Evolutionary conservation across 148 eudicot species (phyloP).

Genomic region (Gaultheria prostrata): DNA sequence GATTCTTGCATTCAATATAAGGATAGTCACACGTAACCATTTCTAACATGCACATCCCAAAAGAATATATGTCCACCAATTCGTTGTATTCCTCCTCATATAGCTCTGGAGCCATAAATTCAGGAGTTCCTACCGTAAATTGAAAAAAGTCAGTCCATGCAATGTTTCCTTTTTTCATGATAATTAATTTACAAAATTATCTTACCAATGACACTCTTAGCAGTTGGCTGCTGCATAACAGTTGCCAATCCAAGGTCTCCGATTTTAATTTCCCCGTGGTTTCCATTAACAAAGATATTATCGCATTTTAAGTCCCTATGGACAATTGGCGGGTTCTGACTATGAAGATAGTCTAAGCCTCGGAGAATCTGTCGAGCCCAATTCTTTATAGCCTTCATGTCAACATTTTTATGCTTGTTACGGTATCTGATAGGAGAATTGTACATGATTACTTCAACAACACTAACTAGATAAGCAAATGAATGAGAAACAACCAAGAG

Average conservation of each 20-base stretch:
- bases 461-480: background rate
- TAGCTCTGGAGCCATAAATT: slow-evolving; percentile 96
- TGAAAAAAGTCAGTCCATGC: slow-evolving; percentile 12
- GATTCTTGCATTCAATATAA: slow-evolving; percentile 79
- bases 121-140: slow-evolving; percentile 61
- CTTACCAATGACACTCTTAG: slow-evolving; percentile 79
- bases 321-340: slow-evolving; percentile 74
- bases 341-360: slow-evolving; percentile 79
- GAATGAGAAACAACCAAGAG: background rate
- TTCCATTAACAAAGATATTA: slow-evolving; percentile 84
- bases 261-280: slow-evolving; percentile 84
- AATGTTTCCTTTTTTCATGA: background rate
- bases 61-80: slow-evolving; percentile 83
- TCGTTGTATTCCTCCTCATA: slow-evolving; percentile 89
- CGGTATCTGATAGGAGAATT: slow-evolving; percentile 50
- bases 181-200: background rate
- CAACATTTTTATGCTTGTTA: slow-evolving; percentile 71
- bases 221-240: slow-evolving; percentile 68
- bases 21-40: slow-evolving; percentile 86
- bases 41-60: slow-evolving; percentile 94
- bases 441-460: slow-evolving; percentile 13
- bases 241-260: slow-evolving; percentile 93
- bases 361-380: slow-evolving; percentile 93
- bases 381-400: slow-evolving; percentile 87
- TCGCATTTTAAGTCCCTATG: slow-evolving; percentile 94